phyloP scores from a whole-genome alignment of 768 basidiomycete genomes.

The Lactarius pseudohatsudake region DNA sequence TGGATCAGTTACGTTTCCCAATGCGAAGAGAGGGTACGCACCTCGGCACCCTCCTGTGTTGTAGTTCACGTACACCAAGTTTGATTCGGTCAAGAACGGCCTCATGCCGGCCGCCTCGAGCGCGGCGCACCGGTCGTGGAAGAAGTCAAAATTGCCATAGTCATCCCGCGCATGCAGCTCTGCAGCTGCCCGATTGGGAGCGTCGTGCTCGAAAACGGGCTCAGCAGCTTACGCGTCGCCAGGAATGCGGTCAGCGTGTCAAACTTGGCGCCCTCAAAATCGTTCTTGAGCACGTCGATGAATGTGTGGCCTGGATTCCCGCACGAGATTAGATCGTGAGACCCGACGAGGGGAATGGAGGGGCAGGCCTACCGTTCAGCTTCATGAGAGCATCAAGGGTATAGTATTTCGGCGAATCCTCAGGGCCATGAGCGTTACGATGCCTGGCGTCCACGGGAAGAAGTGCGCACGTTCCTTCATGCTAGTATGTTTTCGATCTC shows the following conservation, averaged over 20 bases:
- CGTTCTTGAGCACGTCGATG: constrained; percentile 71
- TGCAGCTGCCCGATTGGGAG: constrained; percentile 73
- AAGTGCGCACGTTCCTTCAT: too few relatives aligned
- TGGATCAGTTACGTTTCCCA: too few relatives aligned
- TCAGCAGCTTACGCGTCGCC: constrained; percentile 33
- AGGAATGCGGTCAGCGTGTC: constrained; percentile 52
- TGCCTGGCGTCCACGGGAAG: too few relatives aligned
- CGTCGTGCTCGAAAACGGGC: background rate
- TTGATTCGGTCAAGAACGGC: constrained; percentile 60
- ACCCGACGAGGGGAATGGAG: constrained; percentile 9
- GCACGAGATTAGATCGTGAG: constrained; percentile 24
- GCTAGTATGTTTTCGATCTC: constrained; percentile 28
- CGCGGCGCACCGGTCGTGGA: constrained; percentile 67
- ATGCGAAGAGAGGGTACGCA: constrained; percentile 24
- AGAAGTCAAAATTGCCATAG: constrained; percentile 39
- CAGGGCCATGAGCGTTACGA: too few relatives aligned
- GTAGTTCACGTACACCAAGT: constrained; percentile 41
- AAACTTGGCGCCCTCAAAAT: constrained; percentile 70
- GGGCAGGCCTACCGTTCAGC: too few relatives aligned
- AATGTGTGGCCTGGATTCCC: constrained; percentile 48
- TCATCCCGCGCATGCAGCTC: constrained; percentile 48
- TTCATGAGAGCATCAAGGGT: too few relatives aligned
- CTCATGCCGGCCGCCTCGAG: constrained; percentile 44
- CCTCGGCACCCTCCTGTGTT: constrained; percentile 43
- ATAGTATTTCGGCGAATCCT: too few relatives aligned